Evolutionary conservation across 768 basidiomycete species (phyloP).

Genomic region (Termitomyces titanicus): DNA sequence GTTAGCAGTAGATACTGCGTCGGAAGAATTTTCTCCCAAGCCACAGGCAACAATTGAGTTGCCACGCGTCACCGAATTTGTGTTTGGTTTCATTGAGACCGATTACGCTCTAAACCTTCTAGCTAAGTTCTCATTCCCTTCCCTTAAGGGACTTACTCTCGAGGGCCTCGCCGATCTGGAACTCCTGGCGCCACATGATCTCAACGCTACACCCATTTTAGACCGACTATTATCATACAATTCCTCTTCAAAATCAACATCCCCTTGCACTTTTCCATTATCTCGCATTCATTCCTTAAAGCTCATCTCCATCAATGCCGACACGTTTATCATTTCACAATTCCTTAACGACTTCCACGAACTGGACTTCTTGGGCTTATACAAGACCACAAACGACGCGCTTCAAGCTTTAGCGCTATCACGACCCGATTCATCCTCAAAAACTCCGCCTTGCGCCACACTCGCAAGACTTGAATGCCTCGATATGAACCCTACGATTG

Average conservation of each 20-base stretch:
- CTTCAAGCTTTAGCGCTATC: conserved; percentile 17
- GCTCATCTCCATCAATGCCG: conserved; percentile 25
- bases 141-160: conserved; percentile 32
- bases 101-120: conserved; percentile 35
- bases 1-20: neutral
- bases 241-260: neutral
- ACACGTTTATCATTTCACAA: conserved; percentile 13
- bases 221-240: conserved; percentile 23
- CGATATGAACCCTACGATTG: conserved; percentile 19
- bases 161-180: conserved; percentile 42
- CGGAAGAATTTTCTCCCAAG: neutral
- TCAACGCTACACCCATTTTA: conserved; percentile 34
- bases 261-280: conserved; percentile 11
- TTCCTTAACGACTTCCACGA: conserved; percentile 25
- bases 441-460: conserved; percentile 14
- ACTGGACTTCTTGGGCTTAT: conserved; percentile 20
- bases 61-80: conserved; percentile 27
- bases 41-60: conserved; percentile 21
- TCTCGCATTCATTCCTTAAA: conserved; percentile 28
- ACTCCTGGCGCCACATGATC: conserved; percentile 20
- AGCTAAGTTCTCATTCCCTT: conserved; percentile 34
- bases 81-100: conserved; percentile 42
- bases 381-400: conserved; percentile 19
- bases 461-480: conserved; percentile 25
- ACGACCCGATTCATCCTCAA: neutral